Evolutionary conservation across 139 green algal genomes (phyloP), one percentile per base, ranked within the genome.

Genomic region (Tetraselmis striata): DNA sequence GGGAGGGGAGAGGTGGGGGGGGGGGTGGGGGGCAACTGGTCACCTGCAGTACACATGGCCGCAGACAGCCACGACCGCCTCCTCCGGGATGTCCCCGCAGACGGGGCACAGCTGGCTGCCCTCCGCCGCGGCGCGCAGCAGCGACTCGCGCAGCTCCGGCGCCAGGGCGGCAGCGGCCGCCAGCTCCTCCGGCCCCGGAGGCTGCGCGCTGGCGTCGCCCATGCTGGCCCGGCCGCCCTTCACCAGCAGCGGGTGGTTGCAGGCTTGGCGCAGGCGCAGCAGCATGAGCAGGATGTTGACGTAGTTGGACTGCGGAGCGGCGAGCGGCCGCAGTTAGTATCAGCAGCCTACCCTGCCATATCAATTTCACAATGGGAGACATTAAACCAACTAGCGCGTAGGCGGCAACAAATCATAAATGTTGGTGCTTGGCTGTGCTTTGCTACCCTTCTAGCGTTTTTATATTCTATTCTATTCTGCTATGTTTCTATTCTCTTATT

Each of bases 241-340:
- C 29, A 97, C 89, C 26, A 98, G 89, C 87, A 84, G 89, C 1
- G 92, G 92, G 90, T 98, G 95, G 86, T 96, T 95, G 91, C 94
- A 98, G 0, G 94, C 95, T 90, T 98, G 95, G 0, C 95, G 88
- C 85, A 98, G 87, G 32, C 89, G 88, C 83, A 98, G 90, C 84
- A 98, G 88, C 83, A 90, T 80, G 75, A 87, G 87, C 75, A 98
- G 90, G 85, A 97, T 95, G 85, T 95, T 95, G 45, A 97, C 88
- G 89, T 98, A 98, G 45, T 67, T 67, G 45, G 45, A 67, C 45
- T 18, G 45, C 45, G n/a, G n/a, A n/a, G n/a, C n/a, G n/a, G n/a
- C n/a, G n/a, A n/a, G n/a, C n/a, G n/a, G n/a, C n/a, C n/a, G n/a
- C n/a, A n/a, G n/a, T n/a, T n/a, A n/a, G n/a, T n/a, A n/a, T n/a